phyloP scores from a whole-genome alignment of 805 yeast species.

The Kodamaea kakaduensis region DNA sequence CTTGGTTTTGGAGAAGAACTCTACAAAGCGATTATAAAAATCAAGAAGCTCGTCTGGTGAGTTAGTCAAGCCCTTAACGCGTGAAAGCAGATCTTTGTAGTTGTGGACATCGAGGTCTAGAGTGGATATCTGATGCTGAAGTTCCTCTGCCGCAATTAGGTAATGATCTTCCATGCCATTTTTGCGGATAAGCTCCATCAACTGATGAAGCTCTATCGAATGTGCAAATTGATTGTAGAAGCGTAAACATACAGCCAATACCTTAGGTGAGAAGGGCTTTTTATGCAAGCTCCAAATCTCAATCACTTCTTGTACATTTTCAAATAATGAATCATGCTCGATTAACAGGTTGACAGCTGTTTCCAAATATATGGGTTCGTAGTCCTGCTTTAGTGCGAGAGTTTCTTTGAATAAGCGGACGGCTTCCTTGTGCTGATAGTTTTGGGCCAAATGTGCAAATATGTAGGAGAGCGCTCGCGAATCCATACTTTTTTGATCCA shows the following conservation, averaged over 20 bases:
- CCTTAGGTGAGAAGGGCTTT: conserved; percentile 23
- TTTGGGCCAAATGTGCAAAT: conserved; percentile 26
- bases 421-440: conserved; percentile 32
- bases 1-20: conserved; percentile 18
- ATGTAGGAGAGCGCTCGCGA: conserved; percentile 26
- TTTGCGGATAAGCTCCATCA: conserved; percentile 19
- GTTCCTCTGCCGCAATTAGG: conserved; percentile 20
- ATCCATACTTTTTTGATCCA: conserved; percentile 18
- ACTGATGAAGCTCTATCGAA: conserved; percentile 19
- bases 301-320: conserved; percentile 21
- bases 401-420: conserved; percentile 24
- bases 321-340: conserved; percentile 29
- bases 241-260: conserved; percentile 24
- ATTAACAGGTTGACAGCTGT: conserved; percentile 22
- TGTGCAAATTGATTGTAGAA: conserved; percentile 30
- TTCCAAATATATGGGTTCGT: conserved; percentile 26
- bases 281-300: conserved; percentile 26
- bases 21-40: conserved; percentile 26
- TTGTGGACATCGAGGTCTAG: conserved; percentile 24
- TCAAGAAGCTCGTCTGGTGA: conserved; percentile 18
- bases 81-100: conserved; percentile 20
- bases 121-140: conserved; percentile 23
- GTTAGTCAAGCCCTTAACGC: conserved; percentile 17
- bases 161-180: conserved; percentile 20
- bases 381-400: conserved; percentile 17